Conservation (phyloP, 768 basidiomycete species). For the Leucocoprinus sp. region DNA sequence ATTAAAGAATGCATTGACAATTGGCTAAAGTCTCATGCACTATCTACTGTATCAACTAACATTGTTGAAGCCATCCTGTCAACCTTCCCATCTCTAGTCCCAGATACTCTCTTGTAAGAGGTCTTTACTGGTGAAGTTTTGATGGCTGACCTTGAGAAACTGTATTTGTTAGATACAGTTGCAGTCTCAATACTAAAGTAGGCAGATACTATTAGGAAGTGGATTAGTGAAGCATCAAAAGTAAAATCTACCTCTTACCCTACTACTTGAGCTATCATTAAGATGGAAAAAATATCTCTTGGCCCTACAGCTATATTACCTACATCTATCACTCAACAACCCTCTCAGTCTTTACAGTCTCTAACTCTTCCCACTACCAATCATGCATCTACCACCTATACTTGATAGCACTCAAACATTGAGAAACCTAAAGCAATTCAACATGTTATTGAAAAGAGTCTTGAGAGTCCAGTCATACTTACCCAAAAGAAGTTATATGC, state of each 20-base stretch:
- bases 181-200: background rate
- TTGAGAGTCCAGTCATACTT: conserved; percentile 13
- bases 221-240: background rate
- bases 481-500: conserved; percentile 14
- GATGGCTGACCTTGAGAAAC: background rate
- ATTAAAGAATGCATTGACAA: conserved; percentile 10
- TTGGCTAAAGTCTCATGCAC: conserved; percentile 1
- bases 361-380: background rate
- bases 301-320: background rate
- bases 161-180: background rate
- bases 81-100: background rate
- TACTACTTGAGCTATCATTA: conserved; percentile 1
- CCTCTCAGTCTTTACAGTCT: too few species aligned
- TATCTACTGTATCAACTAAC: conserved; percentile 1
- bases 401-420: conserved; percentile 10
- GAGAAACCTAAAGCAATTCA: conserved; percentile 11
- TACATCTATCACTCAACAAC: background rate
- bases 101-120: background rate
- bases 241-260: background rate
- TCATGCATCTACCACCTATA: conserved; percentile 4
- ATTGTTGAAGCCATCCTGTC: background rate
- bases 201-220: background rate
- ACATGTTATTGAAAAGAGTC: conserved; percentile 3
- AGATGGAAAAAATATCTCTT: background rate
- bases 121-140: background rate